Percentiles rank a stretch among this genome's conserved stretches.
Conservation (phyloP, 176 grass and related monocot genomes). For the Avena eriantha region DNA sequence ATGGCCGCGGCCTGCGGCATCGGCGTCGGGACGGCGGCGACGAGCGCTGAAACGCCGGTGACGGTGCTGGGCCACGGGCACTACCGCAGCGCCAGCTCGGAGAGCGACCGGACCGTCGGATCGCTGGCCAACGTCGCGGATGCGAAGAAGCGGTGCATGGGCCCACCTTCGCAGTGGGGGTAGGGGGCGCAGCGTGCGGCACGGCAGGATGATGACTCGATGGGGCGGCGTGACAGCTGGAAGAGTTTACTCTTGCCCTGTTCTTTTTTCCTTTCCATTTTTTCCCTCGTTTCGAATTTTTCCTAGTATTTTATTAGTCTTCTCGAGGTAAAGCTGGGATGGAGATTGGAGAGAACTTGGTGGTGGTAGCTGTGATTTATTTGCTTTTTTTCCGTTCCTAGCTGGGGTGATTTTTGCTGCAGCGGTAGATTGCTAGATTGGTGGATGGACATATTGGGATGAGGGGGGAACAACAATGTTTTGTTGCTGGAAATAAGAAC, state of each 20-base stretch:
- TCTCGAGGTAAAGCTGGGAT: conserved; percentile 49
- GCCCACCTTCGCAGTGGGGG: conserved; percentile 51
- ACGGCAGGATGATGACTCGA: conserved; percentile 11
- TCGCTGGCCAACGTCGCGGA: conserved; percentile 54
- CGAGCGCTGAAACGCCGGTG: conserved; percentile 77
- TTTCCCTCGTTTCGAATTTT: background rate
- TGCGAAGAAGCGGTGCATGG: conserved; percentile 73
- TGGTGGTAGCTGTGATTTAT: conserved; percentile 45
- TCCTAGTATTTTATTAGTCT: conserved; percentile 47
- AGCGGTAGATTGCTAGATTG: conserved; percentile 32
- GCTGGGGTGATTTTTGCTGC: conserved; percentile 43
- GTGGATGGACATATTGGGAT: conserved; percentile 51
- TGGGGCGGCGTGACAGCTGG: conserved; percentile 26
- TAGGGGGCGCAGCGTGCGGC: conserved; percentile 28
- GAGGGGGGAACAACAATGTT: background rate
- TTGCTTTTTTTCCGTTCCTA: conserved; percentile 38
- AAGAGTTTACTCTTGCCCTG: conserved; percentile 36
- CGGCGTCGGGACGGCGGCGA: conserved; percentile 30
- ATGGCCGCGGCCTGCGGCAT: conserved; percentile 49
- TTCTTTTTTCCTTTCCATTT: background rate
- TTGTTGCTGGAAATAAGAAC: conserved; percentile 45
- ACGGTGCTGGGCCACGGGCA: conserved; percentile 68
- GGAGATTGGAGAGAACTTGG: conserved; percentile 27
- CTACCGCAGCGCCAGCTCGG: conserved; percentile 63
- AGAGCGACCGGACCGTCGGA: conserved; percentile 76